A percentile compares a stretch with the other conserved stretches of the same genome.
phyloP scores from a whole-genome alignment of 164 flowering plant genomes.

The Malania oleifera region DNA sequence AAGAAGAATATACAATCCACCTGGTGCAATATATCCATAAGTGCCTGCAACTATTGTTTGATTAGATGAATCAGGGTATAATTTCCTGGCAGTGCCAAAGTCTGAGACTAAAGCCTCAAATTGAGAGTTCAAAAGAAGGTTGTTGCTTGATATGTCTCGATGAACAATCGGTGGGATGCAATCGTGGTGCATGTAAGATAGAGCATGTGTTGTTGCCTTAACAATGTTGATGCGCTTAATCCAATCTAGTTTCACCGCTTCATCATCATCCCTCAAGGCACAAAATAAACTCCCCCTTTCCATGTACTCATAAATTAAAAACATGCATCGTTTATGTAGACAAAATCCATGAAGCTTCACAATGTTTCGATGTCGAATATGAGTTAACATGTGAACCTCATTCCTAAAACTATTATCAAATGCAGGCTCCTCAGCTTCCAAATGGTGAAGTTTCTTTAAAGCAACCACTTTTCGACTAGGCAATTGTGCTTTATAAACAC shows the following conservation, averaged over 20 bases:
- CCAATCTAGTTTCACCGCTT: background rate
- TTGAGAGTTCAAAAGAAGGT: slow-evolving; percentile 3
- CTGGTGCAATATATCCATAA: slow-evolving; percentile 3
- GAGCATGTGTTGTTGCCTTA: background rate
- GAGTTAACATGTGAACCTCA: too few species aligned
- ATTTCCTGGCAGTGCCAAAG: too few species aligned
- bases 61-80: background rate
- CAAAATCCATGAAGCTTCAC: background rate
- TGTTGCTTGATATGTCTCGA: slow-evolving; percentile 9
- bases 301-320: background rate
- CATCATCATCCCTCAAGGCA: background rate
- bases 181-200: slow-evolving; percentile 6
- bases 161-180: slow-evolving; percentile 2
- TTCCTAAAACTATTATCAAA: too few species aligned
- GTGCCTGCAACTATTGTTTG: background rate
- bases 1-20: background rate
- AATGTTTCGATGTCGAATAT: too few species aligned
- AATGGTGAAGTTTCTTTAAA: too few species aligned
- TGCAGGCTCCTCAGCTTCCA: too few species aligned
- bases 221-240: background rate
- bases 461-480: slow-evolving; percentile 4
- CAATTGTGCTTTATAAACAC: slow-evolving; percentile 8
- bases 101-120: background rate
- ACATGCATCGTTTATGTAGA: background rate
- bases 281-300: background rate